Evolutionary conservation across 1,284 basidiomycete species (phyloP).

Genomic region (Thelephora terrestris): DNA sequence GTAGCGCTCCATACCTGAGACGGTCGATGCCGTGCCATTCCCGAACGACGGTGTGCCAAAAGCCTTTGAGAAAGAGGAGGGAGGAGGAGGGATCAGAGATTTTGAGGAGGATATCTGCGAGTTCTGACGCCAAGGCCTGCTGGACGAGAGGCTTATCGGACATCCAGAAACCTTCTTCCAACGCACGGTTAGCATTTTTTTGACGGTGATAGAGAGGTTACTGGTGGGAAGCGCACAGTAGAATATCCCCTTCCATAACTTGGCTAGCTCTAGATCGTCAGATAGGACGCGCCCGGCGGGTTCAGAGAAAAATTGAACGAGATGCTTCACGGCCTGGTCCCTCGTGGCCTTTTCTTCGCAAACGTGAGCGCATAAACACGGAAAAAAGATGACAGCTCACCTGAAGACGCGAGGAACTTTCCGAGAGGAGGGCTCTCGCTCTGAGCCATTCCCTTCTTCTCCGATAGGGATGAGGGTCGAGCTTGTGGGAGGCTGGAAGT

Average conservation of each 20-base stretch:
- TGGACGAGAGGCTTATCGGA: conserved; percentile 97
- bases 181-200: neutral
- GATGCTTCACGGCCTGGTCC: conserved; percentile 78
- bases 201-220: neutral
- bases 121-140: conserved; percentile 79
- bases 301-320: conserved; percentile 68
- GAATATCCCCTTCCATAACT: conserved; percentile 96
- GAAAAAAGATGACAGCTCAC: conserved; percentile 32
- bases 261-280: conserved; percentile 67
- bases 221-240: conserved; percentile 59
- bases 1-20: conserved; percentile 51
- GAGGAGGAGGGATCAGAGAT: conserved; percentile 55
- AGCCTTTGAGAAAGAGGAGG: conserved; percentile 74
- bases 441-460: too few relatives aligned
- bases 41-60: conserved; percentile 82
- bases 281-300: conserved; percentile 46
- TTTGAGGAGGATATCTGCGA: conserved; percentile 72
- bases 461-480: too few relatives aligned
- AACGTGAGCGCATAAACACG: conserved; percentile 14
- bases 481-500: too few relatives aligned
- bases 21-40: conserved; percentile 94
- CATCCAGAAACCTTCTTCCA: conserved; percentile 88
- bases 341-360: conserved; percentile 76
- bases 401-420: conserved; percentile 86
- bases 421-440: conserved; percentile 50